Conservation (phyloP, 495 filamentous ascomycete species). For the Xeromyces bisporus region DNA sequence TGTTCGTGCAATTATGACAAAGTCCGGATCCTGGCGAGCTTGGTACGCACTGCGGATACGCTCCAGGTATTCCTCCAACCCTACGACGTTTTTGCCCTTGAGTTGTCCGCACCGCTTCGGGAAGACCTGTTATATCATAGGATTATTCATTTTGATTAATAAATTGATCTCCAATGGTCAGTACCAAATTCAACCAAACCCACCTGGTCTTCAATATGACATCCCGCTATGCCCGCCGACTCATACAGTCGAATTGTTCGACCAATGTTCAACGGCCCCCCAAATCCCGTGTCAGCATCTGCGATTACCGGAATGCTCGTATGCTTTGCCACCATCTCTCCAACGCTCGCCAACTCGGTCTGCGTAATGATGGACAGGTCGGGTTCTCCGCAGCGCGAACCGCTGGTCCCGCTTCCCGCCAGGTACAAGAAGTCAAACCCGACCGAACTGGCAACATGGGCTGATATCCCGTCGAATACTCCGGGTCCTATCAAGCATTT, state of each 20-base stretch:
- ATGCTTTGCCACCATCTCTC: neutral
- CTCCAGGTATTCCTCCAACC: conserved; percentile 24
- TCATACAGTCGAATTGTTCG: conserved; percentile 25
- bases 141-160: neutral
- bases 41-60: conserved; percentile 24
- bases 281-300: conserved; percentile 26
- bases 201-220: conserved; percentile 28
- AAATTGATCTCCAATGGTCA: neutral
- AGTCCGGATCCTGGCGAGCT: conserved; percentile 26
- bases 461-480: neutral
- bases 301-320: conserved; percentile 18
- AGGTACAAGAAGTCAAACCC: neutral
- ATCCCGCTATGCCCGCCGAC: conserved; percentile 18
- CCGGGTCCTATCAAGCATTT: neutral
- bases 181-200: conserved; percentile 10
- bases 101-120: conserved; percentile 22
- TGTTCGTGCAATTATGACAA: conserved; percentile 26
- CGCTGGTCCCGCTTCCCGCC: neutral
- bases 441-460: neutral
- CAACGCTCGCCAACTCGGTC: neutral
- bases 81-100: conserved; percentile 26
- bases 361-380: neutral
- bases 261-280: conserved; percentile 26
- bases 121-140: neutral
- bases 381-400: neutral